phyloP scores from a whole-genome alignment of 352 stramenopile genomes.

The Pythium scleroteichum region DNA sequence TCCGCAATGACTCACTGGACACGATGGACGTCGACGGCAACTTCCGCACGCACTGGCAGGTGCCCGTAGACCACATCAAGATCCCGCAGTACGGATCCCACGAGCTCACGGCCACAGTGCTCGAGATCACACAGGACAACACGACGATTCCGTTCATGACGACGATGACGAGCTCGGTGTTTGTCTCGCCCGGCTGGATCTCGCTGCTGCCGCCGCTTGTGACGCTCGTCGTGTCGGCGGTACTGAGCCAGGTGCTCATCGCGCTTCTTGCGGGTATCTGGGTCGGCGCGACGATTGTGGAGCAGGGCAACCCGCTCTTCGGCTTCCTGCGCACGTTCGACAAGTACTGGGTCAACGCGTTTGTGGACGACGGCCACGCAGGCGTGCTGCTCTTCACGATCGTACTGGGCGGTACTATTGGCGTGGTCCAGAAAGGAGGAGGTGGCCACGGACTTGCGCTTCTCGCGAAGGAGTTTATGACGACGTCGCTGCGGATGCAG shows the following conservation, averaged over 20 bases:
- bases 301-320: constrained; percentile 66
- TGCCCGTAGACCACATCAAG: constrained; percentile 47
- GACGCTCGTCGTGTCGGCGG: constrained; percentile 72
- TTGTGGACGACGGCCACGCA: constrained; percentile 81
- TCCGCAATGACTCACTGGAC: constrained; percentile 64
- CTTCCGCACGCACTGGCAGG: constrained; percentile 45
- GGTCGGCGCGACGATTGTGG: constrained; percentile 84
- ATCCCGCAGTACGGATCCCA: constrained; percentile 46
- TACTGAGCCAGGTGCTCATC: constrained; percentile 78
- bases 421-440: constrained; percentile 87
- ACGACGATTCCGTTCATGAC: constrained; percentile 38
- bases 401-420: constrained; percentile 85
- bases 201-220: constrained; percentile 74
- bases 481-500: constrained; percentile 79
- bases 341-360: constrained; percentile 86
- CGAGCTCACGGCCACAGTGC: constrained; percentile 52
- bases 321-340: constrained; percentile 86
- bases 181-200: constrained; percentile 71
- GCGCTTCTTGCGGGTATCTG: constrained; percentile 85
- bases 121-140: constrained; percentile 34
- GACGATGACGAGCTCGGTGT: constrained; percentile 41
- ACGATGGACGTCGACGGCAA: constrained; percentile 73
- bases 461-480: constrained; percentile 82
- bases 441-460: constrained; percentile 83
- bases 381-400: constrained; percentile 90